A percentile compares a stretch with the other conserved stretches of the same genome.
These are phyloP conservation scores for Sugiyamaella neomexicana DNA, from an alignment of 1,139 yeast species.

Conservation along the genomic window DNA sequence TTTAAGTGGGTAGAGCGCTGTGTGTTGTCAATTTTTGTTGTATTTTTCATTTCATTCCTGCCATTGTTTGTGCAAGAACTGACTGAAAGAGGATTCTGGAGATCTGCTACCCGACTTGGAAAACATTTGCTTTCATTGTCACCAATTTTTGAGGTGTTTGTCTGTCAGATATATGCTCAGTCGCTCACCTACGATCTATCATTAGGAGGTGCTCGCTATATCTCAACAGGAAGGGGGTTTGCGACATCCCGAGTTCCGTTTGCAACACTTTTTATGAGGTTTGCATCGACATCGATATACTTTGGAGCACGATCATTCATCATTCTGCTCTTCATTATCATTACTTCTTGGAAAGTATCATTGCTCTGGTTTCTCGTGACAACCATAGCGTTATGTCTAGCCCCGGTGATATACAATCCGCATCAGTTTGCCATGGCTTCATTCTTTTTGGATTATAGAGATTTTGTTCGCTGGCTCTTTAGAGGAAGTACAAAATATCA, in stretches of 20 bases:
- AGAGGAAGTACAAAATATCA: conserved; percentile 59
- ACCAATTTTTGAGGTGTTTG: conserved; percentile 85
- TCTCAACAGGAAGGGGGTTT: conserved; percentile 84
- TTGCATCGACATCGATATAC: conserved; percentile 64
- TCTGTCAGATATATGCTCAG: conserved; percentile 78
- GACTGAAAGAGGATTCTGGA: conserved; percentile 70
- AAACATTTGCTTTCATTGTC: conserved; percentile 72
- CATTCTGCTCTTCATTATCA: conserved; percentile 60
- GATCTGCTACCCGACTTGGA: conserved; percentile 58
- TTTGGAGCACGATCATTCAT: conserved; percentile 61
- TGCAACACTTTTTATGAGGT: conserved; percentile 59
- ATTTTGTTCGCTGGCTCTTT: conserved; percentile 65
- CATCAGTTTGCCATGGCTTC: conserved; percentile 74
- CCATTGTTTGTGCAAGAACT: conserved; percentile 80
- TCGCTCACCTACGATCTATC: conserved; percentile 67
- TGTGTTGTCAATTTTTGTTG: conserved; percentile 77
- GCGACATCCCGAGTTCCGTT: conserved; percentile 71
- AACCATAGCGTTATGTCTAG: conserved; percentile 64
- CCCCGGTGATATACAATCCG: conserved; percentile 84
- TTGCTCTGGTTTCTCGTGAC: conserved; percentile 85
- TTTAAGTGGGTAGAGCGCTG: conserved; percentile 78
- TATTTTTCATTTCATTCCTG: conserved; percentile 78
- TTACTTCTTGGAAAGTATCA: conserved; percentile 74
- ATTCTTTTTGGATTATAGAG: conserved; percentile 71
- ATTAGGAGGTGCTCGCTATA: conserved; percentile 81